Conservation (phyloP, 225 moss, liverwort and hornwort species). For the Marchantia polymorpha region DNA sequence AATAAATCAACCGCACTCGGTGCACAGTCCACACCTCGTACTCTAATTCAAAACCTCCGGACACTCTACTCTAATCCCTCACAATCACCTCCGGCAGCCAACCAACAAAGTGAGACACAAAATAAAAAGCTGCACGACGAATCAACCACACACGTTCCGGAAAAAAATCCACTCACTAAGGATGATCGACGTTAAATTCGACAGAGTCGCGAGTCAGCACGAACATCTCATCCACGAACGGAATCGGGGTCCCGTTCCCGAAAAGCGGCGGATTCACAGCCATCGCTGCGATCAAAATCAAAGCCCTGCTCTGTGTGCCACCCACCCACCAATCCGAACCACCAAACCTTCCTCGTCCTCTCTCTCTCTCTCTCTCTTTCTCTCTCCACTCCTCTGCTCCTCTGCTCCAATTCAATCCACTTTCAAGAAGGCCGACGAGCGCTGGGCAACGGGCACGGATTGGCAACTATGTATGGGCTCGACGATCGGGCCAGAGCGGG, state of each 20-base stretch:
- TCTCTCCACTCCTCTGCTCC: too few species aligned
- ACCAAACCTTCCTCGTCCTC: too few species aligned
- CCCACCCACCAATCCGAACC: not conserved
- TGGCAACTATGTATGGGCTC: not conserved
- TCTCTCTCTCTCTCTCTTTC: too few species aligned
- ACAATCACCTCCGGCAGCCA: not conserved
- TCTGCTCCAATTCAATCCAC: not conserved
- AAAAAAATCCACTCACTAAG: constrained; percentile 53
- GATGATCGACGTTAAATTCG: constrained; percentile 89
- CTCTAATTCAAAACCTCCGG: not conserved
- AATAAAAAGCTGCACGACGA: not conserved
- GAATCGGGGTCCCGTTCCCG: constrained; percentile 68
- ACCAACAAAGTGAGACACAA: not conserved
- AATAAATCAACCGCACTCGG: too few species aligned
- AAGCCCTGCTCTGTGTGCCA: not conserved
- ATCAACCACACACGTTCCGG: not conserved
- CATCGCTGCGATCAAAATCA: constrained; percentile 38
- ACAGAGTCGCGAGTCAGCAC: constrained; percentile 80
- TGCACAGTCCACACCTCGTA: not conserved
- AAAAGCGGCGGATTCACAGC: constrained; percentile 93
- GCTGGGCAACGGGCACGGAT: not conserved
- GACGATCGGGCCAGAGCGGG: not conserved
- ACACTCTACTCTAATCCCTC: not conserved
- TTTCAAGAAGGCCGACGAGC: not conserved
- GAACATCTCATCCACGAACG: constrained; percentile 83